Percentiles rank a stretch among this genome's conserved stretches.
phyloP scores from a whole-genome alignment of 2,329 filamentous ascomycete species.

The Massarina eburnea region DNA sequence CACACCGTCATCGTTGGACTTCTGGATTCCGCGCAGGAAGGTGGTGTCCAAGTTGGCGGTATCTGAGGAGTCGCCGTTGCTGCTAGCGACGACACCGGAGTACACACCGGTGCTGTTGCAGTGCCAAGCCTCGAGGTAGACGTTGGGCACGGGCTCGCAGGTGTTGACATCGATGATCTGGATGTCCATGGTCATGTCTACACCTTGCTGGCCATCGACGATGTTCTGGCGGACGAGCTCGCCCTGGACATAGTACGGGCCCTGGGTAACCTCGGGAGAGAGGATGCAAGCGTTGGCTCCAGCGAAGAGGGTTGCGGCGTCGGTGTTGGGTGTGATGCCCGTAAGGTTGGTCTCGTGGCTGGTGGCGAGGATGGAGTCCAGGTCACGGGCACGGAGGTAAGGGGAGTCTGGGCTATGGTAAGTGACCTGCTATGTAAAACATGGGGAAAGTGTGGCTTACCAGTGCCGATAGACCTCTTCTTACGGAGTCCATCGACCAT shows the following conservation, averaged over 20 bases:
- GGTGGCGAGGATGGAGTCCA: slow-evolving; percentile 12
- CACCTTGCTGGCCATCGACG: slow-evolving; percentile 47
- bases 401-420: too few species aligned
- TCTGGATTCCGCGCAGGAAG: slow-evolving; percentile 53
- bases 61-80: slow-evolving; percentile 46
- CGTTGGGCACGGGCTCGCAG: slow-evolving; percentile 50
- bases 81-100: slow-evolving; percentile 32
- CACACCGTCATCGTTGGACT: slow-evolving; percentile 51
- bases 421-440: too few species aligned
- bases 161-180: slow-evolving; percentile 54
- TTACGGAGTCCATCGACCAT: slow-evolving; percentile 39
- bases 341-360: slow-evolving; percentile 15
- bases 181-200: slow-evolving; percentile 50
- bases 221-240: slow-evolving; percentile 53
- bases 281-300: slow-evolving; percentile 24
- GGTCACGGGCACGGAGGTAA: too few species aligned
- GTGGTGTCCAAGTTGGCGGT: slow-evolving; percentile 35
- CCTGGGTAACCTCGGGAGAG: slow-evolving; percentile 18
- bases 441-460: too few species aligned
- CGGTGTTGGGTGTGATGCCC: slow-evolving; percentile 14
- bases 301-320: slow-evolving; percentile 18
- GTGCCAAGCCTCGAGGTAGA: slow-evolving; percentile 54
- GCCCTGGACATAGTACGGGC: slow-evolving; percentile 44
- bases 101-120: slow-evolving; percentile 34
- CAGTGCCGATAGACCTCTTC: slow-evolving; percentile 8